These are phyloP conservation scores for Populus tomentosa DNA, from an alignment of 441 rosid species.

Conservation along the genomic window DNA sequence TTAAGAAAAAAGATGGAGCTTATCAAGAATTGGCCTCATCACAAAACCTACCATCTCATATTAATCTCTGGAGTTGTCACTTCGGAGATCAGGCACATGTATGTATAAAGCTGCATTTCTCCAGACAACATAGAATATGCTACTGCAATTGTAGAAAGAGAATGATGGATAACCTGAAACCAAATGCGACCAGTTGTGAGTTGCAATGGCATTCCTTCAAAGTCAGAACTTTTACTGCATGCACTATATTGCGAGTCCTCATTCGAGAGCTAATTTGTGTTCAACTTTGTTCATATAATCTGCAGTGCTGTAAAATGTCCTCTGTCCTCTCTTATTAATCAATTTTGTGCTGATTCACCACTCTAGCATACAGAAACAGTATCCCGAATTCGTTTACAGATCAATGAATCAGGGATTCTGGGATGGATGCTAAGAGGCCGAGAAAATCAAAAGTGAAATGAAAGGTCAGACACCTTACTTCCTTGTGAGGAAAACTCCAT, in stretches of 20 bases:
- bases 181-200: conserved; percentile 13
- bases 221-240: background rate
- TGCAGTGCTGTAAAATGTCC: background rate
- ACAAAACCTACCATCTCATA: conserved; percentile 38
- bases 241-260: background rate
- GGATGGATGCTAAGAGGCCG: background rate
- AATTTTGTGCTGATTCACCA: background rate
- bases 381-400: background rate
- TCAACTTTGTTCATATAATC: background rate
- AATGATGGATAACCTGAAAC: conserved; percentile 39
- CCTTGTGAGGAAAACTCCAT: background rate
- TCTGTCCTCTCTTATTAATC: background rate
- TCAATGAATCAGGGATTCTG: background rate
- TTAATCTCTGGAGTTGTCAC: conserved; percentile 49
- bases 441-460: background rate
- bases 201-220: background rate
- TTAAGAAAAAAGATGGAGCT: background rate
- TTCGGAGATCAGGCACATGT: conserved; percentile 49
- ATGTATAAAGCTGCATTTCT: conserved; percentile 32
- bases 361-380: background rate
- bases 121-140: conserved; percentile 20
- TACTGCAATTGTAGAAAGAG: conserved; percentile 34
- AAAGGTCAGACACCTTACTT: background rate
- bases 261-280: background rate
- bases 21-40: background rate